A percentile compares a stretch with the other conserved stretches of the same genome.
These are phyloP conservation scores for Hypoxylon fuscum DNA, from an alignment of 495 filamentous ascomycete species.

Conservation along the genomic window DNA sequence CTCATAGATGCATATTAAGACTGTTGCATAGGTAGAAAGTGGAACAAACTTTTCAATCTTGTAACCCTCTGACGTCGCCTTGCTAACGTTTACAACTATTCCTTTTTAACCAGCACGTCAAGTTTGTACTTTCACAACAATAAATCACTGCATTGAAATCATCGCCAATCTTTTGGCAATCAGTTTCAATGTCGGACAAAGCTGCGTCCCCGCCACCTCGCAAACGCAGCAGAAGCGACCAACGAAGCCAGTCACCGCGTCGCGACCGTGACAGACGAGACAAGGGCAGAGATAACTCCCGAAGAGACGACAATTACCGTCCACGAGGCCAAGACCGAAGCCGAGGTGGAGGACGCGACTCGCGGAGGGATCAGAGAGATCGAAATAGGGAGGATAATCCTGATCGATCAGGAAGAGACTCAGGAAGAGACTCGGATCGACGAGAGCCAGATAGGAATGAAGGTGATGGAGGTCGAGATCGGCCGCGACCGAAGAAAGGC, in stretches of 20 bases:
- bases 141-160: not conserved
- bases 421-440: slow-evolving; percentile 28
- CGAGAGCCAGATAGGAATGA: slow-evolving; percentile 31
- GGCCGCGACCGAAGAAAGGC: slow-evolving; percentile 48
- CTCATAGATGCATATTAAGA: not conserved
- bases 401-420: slow-evolving; percentile 16
- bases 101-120: not conserved
- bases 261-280: slow-evolving; percentile 29
- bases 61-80: not conserved
- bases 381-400: slow-evolving; percentile 17
- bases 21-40: not conserved
- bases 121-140: not conserved
- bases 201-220: slow-evolving; percentile 34
- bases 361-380: slow-evolving; percentile 25
- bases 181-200: slow-evolving; percentile 36
- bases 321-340: slow-evolving; percentile 29
- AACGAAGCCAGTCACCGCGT: slow-evolving; percentile 43
- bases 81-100: not conserved
- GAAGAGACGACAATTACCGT: slow-evolving; percentile 40
- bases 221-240: slow-evolving; percentile 31
- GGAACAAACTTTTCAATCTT: not conserved
- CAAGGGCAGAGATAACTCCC: slow-evolving; percentile 24
- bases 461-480: slow-evolving; percentile 28
- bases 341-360: slow-evolving; percentile 22
- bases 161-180: not conserved